A percentile compares a stretch with the other conserved stretches of the same genome.
Conservation (phyloP, 2,329 filamentous ascomycete genomes). For the Beauveria caledonica region DNA sequence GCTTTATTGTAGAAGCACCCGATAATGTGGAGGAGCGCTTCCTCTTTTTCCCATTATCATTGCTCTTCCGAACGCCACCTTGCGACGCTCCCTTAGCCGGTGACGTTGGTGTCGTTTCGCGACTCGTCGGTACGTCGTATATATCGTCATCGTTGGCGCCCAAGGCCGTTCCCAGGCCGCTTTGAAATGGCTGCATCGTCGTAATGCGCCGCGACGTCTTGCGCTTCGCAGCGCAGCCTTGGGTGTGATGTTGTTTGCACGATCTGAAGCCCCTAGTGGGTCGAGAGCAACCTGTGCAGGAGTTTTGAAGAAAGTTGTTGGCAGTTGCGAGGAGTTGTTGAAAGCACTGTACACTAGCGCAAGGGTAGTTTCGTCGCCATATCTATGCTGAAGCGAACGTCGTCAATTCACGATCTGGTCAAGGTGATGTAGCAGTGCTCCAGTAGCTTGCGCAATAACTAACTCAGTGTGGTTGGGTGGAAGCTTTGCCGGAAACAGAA, state of each 20-base stretch:
- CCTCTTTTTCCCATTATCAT: conserved; percentile 1
- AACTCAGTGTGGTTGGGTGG: background rate
- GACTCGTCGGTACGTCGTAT: conserved; percentile 8
- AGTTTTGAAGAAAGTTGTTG: background rate
- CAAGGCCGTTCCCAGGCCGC: background rate
- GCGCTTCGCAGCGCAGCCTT: background rate
- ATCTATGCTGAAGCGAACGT: background rate
- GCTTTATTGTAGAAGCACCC: background rate
- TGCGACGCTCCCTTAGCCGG: background rate
- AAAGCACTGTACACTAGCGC: conserved; percentile 1
- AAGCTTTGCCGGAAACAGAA: conserved; percentile 8
- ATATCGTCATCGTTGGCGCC: conserved; percentile 6
- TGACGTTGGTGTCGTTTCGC: background rate
- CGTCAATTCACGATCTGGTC: background rate
- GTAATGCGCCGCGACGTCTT: background rate
- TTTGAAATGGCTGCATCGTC: background rate
- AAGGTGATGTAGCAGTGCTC: background rate
- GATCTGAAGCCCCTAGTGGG: background rate
- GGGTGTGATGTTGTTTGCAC: background rate
- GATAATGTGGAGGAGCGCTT: conserved; percentile 5
- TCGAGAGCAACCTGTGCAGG: background rate
- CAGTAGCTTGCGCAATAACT: background rate
- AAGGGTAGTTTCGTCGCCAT: background rate
- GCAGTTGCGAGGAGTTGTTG: background rate
- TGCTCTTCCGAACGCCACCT: background rate